Evolutionary conservation across 495 filamentous ascomycete genomes (phyloP).

Genomic region (Talaromyces trachyspermus): DNA sequence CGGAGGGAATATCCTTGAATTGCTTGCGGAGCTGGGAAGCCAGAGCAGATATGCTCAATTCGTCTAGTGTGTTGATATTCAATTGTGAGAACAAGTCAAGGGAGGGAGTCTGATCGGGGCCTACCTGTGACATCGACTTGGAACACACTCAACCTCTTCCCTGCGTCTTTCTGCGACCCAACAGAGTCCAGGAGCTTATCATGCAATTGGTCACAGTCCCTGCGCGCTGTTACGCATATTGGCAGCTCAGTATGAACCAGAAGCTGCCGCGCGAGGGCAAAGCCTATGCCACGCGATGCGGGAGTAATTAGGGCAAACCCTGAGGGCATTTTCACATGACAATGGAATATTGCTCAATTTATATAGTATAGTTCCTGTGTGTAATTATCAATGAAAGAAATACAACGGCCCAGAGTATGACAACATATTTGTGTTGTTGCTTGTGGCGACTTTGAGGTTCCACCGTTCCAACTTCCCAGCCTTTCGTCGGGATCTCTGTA

Average conservation of each 20-base stretch:
- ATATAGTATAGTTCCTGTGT: too few relatives aligned
- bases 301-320: slow-evolving; percentile 41
- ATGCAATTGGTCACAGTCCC: slow-evolving; percentile 43
- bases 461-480: too few relatives aligned
- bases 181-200: slow-evolving; percentile 46
- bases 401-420: too few relatives aligned
- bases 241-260: slow-evolving; percentile 58
- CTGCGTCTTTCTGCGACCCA: slow-evolving; percentile 19
- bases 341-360: neutral
- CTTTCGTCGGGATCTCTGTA: too few relatives aligned
- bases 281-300: slow-evolving; percentile 67
- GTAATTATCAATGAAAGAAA: too few relatives aligned
- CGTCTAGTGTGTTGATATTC: slow-evolving; percentile 25
- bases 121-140: slow-evolving; percentile 54
- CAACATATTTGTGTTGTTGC: too few relatives aligned
- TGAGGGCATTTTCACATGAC: neutral
- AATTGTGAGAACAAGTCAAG: too few relatives aligned
- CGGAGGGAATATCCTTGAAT: slow-evolving; percentile 56
- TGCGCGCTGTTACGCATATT: slow-evolving; percentile 64
- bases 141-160: slow-evolving; percentile 46
- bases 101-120: too few relatives aligned
- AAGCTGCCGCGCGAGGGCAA: slow-evolving; percentile 61
- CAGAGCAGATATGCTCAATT: slow-evolving; percentile 33
- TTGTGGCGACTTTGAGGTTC: too few relatives aligned
- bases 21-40: slow-evolving; percentile 23